These are phyloP conservation scores for Fonsecaea erecta DNA, from an alignment of 2,329 filamentous ascomycete genomes.

Conservation along the genomic window DNA sequence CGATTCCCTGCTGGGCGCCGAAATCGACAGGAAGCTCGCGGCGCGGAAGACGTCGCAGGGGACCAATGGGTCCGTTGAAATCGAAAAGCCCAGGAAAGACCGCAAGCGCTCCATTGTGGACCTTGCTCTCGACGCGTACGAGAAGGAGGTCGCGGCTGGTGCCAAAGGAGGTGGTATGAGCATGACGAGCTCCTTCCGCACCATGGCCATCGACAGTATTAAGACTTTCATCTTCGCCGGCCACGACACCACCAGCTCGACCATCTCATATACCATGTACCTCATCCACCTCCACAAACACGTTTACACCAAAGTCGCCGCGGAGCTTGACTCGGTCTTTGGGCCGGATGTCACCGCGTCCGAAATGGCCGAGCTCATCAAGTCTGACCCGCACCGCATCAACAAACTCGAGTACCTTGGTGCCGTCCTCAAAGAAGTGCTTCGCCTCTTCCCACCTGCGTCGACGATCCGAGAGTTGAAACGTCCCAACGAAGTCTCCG, in stretches of 20 bases:
- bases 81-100: conserved; percentile 21
- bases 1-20: conserved; percentile 28
- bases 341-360: conserved; percentile 47
- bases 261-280: conserved; percentile 45
- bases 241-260: conserved; percentile 36
- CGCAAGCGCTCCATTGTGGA: conserved; percentile 34
- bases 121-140: conserved; percentile 36
- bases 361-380: conserved; percentile 43
- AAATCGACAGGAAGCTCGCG: conserved; percentile 30
- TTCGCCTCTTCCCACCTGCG: conserved; percentile 56
- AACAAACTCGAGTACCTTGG: conserved; percentile 58
- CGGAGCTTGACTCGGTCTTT: conserved; percentile 60
- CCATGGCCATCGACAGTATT: conserved; percentile 37
- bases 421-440: conserved; percentile 59
- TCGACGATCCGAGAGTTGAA: conserved; percentile 30
- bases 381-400: conserved; percentile 51
- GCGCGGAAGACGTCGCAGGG: conserved; percentile 5
- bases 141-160: conserved; percentile 25
- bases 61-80: neutral
- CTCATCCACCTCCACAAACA: conserved; percentile 45
- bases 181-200: conserved; percentile 23
- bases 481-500: conserved; percentile 10
- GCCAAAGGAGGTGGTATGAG: neutral
- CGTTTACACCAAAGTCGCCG: conserved; percentile 44
- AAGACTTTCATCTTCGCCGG: conserved; percentile 42